These are phyloP conservation scores for Turnera subulata DNA, from an alignment of 345 rosid genomes.

Conservation along the genomic window DNA sequence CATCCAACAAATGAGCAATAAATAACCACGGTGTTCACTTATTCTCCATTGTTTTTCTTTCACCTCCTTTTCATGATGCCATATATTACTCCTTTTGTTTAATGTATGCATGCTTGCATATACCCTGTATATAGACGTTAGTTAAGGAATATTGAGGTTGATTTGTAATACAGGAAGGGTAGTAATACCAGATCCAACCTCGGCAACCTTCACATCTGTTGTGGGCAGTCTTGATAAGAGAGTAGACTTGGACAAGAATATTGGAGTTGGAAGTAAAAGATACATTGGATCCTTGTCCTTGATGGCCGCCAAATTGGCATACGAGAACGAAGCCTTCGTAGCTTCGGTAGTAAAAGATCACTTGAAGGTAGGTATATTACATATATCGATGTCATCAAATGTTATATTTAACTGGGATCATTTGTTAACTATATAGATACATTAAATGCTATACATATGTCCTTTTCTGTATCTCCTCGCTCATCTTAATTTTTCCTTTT, in stretches of 20 bases:
- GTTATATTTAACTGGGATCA: too few relatives aligned
- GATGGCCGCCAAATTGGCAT: constrained; percentile 1
- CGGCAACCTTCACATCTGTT: not conserved
- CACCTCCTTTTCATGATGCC: too few relatives aligned
- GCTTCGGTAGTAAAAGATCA: not conserved
- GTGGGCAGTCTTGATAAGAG: not conserved
- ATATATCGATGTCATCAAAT: too few relatives aligned
- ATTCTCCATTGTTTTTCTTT: too few relatives aligned
- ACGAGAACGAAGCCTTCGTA: constrained; percentile 1
- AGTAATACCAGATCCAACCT: not conserved
- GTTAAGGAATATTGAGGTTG: not conserved
- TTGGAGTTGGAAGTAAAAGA: not conserved
- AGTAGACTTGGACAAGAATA: not conserved
- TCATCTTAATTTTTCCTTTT: not conserved
- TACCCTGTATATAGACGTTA: too few relatives aligned
- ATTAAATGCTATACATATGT: too few relatives aligned
- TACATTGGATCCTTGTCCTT: not conserved
- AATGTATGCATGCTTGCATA: too few relatives aligned
- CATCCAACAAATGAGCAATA: too few relatives aligned
- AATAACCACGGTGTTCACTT: too few relatives aligned
- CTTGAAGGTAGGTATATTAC: not conserved
- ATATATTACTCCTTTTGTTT: too few relatives aligned
- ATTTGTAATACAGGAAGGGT: not conserved
- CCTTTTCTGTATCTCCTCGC: not conserved
- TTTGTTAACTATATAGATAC: too few relatives aligned